Percentiles rank a stretch among this genome's conserved stretches.
Conservation (phyloP, 106 monocot genomes). For the Cymbidium sinense region DNA sequence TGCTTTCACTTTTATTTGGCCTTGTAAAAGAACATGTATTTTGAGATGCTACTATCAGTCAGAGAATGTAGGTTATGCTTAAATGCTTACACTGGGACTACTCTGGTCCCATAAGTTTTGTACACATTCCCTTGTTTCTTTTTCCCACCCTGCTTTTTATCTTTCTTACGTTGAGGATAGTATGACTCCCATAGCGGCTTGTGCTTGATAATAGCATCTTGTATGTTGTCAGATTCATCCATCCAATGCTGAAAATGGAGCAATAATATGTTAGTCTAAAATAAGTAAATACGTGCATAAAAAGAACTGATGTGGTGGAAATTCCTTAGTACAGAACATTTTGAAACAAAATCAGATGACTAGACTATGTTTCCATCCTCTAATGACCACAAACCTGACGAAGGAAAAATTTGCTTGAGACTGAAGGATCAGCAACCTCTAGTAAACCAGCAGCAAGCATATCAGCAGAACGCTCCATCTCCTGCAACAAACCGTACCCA, state of each 20-base stretch:
- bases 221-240: slow-evolving; percentile 47
- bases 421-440: slow-evolving; percentile 87
- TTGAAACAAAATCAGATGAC: slow-evolving; percentile 5
- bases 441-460: slow-evolving; percentile 94
- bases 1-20: background rate
- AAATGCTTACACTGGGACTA: slow-evolving; percentile 74
- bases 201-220: slow-evolving; percentile 77
- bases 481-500: slow-evolving; percentile 33
- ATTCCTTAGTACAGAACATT: background rate
- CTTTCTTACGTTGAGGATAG: slow-evolving; percentile 41
- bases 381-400: slow-evolving; percentile 56
- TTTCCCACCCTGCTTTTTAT: slow-evolving; percentile 37
- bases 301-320: background rate
- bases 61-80: background rate
- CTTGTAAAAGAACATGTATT: background rate
- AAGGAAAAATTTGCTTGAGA: slow-evolving; percentile 77
- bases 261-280: background rate
- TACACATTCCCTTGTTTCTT: slow-evolving; percentile 63
- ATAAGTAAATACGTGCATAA: background rate
- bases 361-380: background rate
- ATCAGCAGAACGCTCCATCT: slow-evolving; percentile 99
- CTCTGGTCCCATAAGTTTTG: slow-evolving; percentile 89
- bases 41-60: background rate
- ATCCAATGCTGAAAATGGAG: slow-evolving; percentile 59
- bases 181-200: slow-evolving; percentile 78